Percentiles rank a stretch among this genome's conserved stretches.
Evolutionary conservation across 1,284 basidiomycete species (phyloP).

Genomic region (Coniophora puteana): DNA sequence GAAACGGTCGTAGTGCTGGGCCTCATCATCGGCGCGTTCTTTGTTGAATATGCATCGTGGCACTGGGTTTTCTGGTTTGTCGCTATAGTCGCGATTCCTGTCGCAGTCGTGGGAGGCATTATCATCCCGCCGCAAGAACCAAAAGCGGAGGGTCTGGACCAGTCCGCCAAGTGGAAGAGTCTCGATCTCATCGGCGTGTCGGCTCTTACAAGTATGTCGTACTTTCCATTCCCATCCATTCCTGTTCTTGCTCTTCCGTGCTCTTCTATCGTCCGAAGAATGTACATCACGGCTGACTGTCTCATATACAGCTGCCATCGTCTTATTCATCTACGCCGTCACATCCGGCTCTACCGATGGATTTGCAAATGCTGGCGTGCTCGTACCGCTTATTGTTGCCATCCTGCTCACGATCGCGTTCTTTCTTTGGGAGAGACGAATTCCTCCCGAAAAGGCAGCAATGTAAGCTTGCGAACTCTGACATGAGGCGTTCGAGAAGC

Average conservation of each 20-base stretch:
- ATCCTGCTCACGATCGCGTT: constrained; percentile 30
- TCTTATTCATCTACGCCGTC: constrained; percentile 39
- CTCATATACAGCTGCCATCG: constrained; percentile 31
- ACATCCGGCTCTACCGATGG: constrained; percentile 33
- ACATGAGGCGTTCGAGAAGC: no score
- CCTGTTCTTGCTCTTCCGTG: no score
- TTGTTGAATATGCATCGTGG: constrained; percentile 37
- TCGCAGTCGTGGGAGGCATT: constrained; percentile 27
- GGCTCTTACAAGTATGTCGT: constrained; percentile 25
- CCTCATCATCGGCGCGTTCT: constrained; percentile 29
- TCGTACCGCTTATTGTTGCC: constrained; percentile 33
- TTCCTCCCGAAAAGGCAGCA: constrained; percentile 29
- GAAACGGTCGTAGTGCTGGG: constrained; percentile 25
- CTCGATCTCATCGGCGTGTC: constrained; percentile 29
- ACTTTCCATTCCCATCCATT: background rate
- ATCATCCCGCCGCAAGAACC: constrained; percentile 27
- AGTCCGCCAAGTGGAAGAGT: constrained; percentile 18
- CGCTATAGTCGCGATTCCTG: constrained; percentile 33
- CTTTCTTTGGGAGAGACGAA: constrained; percentile 35
- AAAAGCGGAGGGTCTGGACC: constrained; percentile 1
- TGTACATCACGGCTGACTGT: no score
- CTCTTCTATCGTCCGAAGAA: background rate
- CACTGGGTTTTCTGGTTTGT: constrained; percentile 46
- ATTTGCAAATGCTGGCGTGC: constrained; percentile 32
- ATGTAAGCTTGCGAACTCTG: no score